Conservation (phyloP, 768 basidiomycete species). For the Cubamyces lactineus region DNA sequence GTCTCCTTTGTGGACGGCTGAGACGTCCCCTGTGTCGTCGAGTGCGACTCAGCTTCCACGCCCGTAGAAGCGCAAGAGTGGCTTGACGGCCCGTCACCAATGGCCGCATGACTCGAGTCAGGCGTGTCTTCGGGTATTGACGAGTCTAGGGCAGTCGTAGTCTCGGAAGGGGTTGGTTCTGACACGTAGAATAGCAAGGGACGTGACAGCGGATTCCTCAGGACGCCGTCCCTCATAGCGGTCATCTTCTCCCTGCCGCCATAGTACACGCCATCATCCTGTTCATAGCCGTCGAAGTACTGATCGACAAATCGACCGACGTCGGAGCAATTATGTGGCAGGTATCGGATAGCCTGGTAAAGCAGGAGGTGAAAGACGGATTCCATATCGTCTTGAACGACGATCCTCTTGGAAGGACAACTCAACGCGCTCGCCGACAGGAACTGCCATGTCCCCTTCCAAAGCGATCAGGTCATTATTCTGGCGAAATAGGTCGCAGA, state of each 20-base stretch:
- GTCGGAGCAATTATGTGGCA: slow-evolving; percentile 1
- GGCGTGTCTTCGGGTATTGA: too few species aligned
- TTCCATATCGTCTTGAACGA: slow-evolving; percentile 12
- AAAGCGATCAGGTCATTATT: neutral
- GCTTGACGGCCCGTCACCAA: too few species aligned
- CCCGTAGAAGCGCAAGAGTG: too few species aligned
- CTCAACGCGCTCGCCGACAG: slow-evolving; percentile 4
- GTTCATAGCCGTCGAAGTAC: slow-evolving; percentile 12
- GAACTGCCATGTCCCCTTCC: slow-evolving; percentile 17
- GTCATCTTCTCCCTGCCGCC: neutral
- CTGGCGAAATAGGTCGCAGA: neutral
- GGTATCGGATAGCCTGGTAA: slow-evolving; percentile 12
- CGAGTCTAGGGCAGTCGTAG: too few species aligned
- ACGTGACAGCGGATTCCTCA: neutral
- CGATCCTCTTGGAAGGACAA: neutral
- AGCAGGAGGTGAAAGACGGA: slow-evolving; percentile 15
- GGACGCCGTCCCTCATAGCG: neutral
- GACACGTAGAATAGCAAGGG: too few species aligned
- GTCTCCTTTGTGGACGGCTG: too few species aligned
- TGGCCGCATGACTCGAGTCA: too few species aligned
- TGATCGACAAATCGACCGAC: neutral
- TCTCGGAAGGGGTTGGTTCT: too few species aligned
- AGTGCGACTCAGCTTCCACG: too few species aligned
- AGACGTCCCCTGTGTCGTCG: too few species aligned
- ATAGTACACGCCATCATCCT: neutral